Evolutionary conservation across 2,329 filamentous ascomycete genomes (phyloP), one percentile per base, ranked within the genome.

Genomic region (Zasmidium cellare): DNA sequence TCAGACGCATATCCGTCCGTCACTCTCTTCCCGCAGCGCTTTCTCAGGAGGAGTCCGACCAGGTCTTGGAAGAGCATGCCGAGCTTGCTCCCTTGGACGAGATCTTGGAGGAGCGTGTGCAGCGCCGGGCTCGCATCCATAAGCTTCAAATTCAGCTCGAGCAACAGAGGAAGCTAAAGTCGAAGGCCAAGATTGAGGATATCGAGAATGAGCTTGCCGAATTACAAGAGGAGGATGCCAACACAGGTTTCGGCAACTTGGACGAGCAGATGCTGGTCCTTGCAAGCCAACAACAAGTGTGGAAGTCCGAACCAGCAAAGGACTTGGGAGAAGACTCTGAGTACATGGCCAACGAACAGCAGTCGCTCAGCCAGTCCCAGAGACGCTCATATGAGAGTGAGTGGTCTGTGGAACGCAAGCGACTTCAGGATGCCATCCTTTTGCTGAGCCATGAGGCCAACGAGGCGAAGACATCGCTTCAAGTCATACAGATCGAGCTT

Each of bases 401-500:
- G n/a, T 59, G 61, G 59, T 51, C 52, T 16, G 12, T 45, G 2
- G 63, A 65, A 52, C 71, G 74, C 19, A 56, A 67, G 14, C 56
- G 63, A 25, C 74, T 74, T 24, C 73, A 79, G 48, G 70, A 75
- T 52, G 75, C 77, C 53, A 73, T 80, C 51, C 62, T 74, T 31
- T 67, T 70, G 9, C 67, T 79, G 48, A 71, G 66, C 48, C 65
- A 67, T 12, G 68, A 76, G 55, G 70, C 76, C 3, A 73, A 74
- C 38, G 71, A 76, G 18, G 72, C 75, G 3, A 72, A 74, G 59
- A 71, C 75, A 3, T 69, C 73, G 5, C 69, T 80, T 2, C 70
- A 76, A 25, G 69, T 79, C 41, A 65, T 80, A 14, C 69, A 73
- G 9, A 74, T 80, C 20, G 76, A 79, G 59, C 67, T 80, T 3